Percentiles rank a stretch among this genome's conserved stretches.
These are phyloP conservation scores for Tieghemiomyces parasiticus DNA, from an alignment of 192 early-diverging fungal species.

Conservation along the genomic window DNA sequence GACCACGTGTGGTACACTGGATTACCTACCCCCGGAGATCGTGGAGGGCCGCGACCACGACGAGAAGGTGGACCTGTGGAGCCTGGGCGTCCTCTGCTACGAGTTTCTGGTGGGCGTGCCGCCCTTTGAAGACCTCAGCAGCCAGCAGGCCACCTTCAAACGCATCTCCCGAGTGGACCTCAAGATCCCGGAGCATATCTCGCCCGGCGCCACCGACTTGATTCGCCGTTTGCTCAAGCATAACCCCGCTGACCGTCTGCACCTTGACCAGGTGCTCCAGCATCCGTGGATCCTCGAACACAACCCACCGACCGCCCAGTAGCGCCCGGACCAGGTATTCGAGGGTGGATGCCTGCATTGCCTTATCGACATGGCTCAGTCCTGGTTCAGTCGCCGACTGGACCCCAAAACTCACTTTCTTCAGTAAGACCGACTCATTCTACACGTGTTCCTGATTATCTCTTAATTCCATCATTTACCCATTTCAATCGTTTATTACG, in stretches of 20 bases:
- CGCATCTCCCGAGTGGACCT: slow-evolving; percentile 77
- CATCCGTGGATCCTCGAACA: slow-evolving; percentile 53
- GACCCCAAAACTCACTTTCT: too few relatives aligned
- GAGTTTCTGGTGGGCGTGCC: slow-evolving; percentile 89
- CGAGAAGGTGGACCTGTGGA: slow-evolving; percentile 80
- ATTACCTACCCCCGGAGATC: slow-evolving; percentile 95
- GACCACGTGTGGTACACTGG: slow-evolving; percentile 89
- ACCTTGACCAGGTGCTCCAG: slow-evolving; percentile 52
- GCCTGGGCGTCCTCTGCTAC: slow-evolving; percentile 79
- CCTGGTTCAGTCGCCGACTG: too few relatives aligned
- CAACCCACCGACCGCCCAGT: too few relatives aligned
- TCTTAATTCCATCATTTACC: too few relatives aligned
- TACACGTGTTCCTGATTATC: too few relatives aligned
- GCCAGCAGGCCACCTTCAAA: slow-evolving; percentile 55
- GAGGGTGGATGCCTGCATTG: too few relatives aligned
- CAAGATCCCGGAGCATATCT: slow-evolving; percentile 63
- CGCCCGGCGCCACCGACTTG: slow-evolving; percentile 66
- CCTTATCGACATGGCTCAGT: too few relatives aligned
- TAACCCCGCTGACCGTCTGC: slow-evolving; percentile 48
- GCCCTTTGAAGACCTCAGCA: slow-evolving; percentile 66
- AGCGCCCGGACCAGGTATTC: too few relatives aligned
- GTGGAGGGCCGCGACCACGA: slow-evolving; percentile 72
- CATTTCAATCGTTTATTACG: too few relatives aligned
- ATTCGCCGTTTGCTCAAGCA: slow-evolving; percentile 64
- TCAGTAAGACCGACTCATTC: too few relatives aligned